Percentiles rank a stretch among this genome's conserved stretches.
phyloP scores from a whole-genome alignment of 768 basidiomycete genomes.

The Nidularia pulvinata region DNA sequence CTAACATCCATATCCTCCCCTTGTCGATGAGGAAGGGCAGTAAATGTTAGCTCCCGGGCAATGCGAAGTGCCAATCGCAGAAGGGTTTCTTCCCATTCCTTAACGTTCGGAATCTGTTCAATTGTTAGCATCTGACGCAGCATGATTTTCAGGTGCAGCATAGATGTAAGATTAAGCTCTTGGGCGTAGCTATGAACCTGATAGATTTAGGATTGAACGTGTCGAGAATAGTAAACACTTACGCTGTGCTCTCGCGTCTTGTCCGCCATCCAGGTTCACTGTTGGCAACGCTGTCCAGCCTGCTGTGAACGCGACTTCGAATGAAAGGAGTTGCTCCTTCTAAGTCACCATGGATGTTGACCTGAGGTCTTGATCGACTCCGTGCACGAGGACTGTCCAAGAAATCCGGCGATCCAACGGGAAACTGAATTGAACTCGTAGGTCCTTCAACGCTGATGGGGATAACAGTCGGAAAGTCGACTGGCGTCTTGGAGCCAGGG shows the following conservation, averaged over 20 bases:
- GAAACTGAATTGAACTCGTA: conserved; percentile 80
- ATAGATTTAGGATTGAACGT: conserved; percentile 1
- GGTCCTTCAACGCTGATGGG: conserved; percentile 51
- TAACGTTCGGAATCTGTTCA: conserved; percentile 79
- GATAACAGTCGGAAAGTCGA: conserved; percentile 56
- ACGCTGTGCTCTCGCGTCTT: conserved; percentile 90
- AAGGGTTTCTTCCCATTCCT: conserved; percentile 88
- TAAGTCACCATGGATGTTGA: conserved; percentile 72
- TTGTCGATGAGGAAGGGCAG: conserved; percentile 64
- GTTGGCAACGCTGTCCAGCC: conserved; percentile 55
- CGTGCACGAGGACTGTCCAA: conserved; percentile 56
- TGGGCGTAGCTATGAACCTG: conserved; percentile 63
- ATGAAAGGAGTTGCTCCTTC: conserved; percentile 79
- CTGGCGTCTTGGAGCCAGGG: conserved; percentile 46
- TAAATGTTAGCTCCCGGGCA: conserved; percentile 84
- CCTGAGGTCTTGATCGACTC: conserved; percentile 55
- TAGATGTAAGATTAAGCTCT: conserved; percentile 83
- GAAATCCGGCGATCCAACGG: conserved; percentile 76
- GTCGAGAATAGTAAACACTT: conserved; percentile 25
- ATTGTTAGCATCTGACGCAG: conserved; percentile 86
- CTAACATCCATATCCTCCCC: conserved; percentile 96
- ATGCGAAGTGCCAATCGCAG: conserved; percentile 83
- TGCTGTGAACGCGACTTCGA: conserved; percentile 82
- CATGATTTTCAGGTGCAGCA: conserved; percentile 90
- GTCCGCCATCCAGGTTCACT: conserved; percentile 84